These are phyloP conservation scores for Boletus pseudopeckii DNA, from an alignment of 768 basidiomycete species.

Conservation along the genomic window DNA sequence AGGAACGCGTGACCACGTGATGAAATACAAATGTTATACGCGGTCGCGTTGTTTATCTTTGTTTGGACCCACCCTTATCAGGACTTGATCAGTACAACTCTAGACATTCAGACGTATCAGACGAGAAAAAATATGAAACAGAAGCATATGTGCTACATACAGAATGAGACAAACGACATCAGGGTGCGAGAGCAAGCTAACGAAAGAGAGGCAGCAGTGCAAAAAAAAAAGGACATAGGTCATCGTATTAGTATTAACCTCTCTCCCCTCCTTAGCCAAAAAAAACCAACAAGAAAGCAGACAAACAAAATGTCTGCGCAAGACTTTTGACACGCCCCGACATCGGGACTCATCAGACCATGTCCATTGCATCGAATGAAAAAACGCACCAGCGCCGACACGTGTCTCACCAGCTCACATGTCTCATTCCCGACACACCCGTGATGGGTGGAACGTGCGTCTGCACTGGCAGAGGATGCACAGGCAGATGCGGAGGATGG, in stretches of 20 bases:
- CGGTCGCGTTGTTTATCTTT: conserved; percentile 16
- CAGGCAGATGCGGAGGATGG: conserved; percentile 13
- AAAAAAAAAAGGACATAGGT: conserved; percentile 1
- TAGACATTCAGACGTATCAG: not conserved
- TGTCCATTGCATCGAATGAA: not conserved
- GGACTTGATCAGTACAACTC: not conserved
- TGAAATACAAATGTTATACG: not conserved
- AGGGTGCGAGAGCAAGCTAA: not conserved
- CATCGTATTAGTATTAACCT: conserved; percentile 21
- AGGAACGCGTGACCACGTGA: conserved; percentile 7
- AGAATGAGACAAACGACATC: not conserved
- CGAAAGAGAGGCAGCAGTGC: not conserved
- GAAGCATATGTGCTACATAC: not conserved
- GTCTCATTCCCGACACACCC: conserved; percentile 25
- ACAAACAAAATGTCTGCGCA: not conserved
- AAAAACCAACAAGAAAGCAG: conserved; percentile 15
- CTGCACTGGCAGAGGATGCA: conserved; percentile 16
- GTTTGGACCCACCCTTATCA: not conserved
- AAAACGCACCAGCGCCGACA: conserved; percentile 8
- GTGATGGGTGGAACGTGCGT: conserved; percentile 16
- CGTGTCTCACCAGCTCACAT: conserved; percentile 21
- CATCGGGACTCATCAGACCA: not conserved
- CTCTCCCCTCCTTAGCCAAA: conserved; percentile 4
- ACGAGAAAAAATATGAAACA: not conserved
- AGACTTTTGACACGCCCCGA: not conserved